These are phyloP conservation scores for Talaromyces amestolkiae DNA, from an alignment of 2,329 filamentous ascomycete genomes.

Conservation along the genomic window DNA sequence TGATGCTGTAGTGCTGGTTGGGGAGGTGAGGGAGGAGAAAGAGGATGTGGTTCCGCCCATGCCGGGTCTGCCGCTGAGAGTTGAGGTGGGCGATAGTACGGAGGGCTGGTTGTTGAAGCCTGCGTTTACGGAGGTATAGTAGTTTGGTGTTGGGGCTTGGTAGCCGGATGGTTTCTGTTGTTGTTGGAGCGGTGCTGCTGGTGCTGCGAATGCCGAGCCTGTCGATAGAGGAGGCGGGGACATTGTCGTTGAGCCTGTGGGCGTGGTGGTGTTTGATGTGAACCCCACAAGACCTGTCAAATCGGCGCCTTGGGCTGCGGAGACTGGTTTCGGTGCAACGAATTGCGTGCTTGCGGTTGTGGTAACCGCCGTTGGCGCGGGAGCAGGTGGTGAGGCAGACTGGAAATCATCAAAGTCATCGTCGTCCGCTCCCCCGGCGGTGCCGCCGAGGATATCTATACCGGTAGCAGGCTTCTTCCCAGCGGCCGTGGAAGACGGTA, in stretches of 20 bases:
- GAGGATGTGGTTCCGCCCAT: slow-evolving; percentile 12
- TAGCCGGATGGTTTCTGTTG: slow-evolving; percentile 61
- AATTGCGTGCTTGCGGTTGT: slow-evolving; percentile 40
- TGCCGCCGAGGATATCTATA: slow-evolving; percentile 46
- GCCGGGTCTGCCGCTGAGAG: slow-evolving; percentile 3
- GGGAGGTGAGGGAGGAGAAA: slow-evolving; percentile 26
- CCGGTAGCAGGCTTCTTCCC: slow-evolving; percentile 46
- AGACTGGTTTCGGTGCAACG: slow-evolving; percentile 20
- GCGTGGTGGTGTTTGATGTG: slow-evolving; percentile 75
- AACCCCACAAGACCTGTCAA: slow-evolving; percentile 77
- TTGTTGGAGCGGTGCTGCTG: slow-evolving; percentile 22
- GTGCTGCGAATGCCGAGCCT: slow-evolving; percentile 16
- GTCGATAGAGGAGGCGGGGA: slow-evolving; percentile 57
- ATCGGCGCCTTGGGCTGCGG: slow-evolving; percentile 61
- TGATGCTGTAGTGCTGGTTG: slow-evolving; percentile 39
- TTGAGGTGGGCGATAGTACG: slow-evolving; percentile 17
- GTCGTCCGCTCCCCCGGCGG: slow-evolving; percentile 70
- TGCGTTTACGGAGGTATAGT: slow-evolving; percentile 76
- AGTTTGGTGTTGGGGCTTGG: slow-evolving; percentile 82
- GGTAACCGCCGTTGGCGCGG: slow-evolving; percentile 50
- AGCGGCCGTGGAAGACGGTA: slow-evolving; percentile 38
- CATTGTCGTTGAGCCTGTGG: slow-evolving; percentile 57
- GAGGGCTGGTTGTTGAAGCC: slow-evolving; percentile 31
- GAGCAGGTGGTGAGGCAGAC: slow-evolving; percentile 48
- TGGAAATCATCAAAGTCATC: slow-evolving; percentile 98